Conservation (phyloP, 176 grass and related monocot species). For the Bromus sterilis region DNA sequence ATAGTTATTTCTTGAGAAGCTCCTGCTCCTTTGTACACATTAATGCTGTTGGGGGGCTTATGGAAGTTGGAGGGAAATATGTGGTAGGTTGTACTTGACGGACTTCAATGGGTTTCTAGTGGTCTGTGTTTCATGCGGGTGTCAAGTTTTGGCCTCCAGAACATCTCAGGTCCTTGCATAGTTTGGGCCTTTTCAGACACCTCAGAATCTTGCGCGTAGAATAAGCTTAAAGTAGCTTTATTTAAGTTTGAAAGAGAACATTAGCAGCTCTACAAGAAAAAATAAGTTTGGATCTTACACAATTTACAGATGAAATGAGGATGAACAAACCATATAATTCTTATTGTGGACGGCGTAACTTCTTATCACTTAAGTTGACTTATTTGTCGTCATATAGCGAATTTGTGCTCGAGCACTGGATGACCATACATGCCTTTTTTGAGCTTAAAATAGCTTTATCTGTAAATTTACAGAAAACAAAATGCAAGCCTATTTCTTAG, state of each 20-base stretch:
- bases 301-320: neutral
- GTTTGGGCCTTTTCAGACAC: neutral
- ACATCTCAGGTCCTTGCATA: neutral
- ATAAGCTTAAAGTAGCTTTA: neutral
- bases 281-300: neutral
- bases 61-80: slow-evolving; percentile 1
- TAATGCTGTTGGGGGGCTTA: neutral
- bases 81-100: neutral
- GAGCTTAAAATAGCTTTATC: neutral
- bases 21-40: neutral
- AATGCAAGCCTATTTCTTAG: neutral
- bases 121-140: neutral
- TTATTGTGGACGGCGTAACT: neutral
- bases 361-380: neutral
- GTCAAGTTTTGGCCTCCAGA: neutral
- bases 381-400: neutral
- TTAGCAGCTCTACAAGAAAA: neutral
- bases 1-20: slow-evolving; percentile 7
- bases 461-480: neutral
- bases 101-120: neutral
- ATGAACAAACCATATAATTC: neutral
- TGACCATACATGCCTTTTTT: neutral
- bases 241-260: neutral
- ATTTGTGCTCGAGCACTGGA: neutral
- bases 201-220: neutral